A percentile compares a stretch with the other conserved stretches of the same genome.
phyloP scores from a whole-genome alignment of 176 grass and related monocot species.

The Saccharum spontaneum region DNA sequence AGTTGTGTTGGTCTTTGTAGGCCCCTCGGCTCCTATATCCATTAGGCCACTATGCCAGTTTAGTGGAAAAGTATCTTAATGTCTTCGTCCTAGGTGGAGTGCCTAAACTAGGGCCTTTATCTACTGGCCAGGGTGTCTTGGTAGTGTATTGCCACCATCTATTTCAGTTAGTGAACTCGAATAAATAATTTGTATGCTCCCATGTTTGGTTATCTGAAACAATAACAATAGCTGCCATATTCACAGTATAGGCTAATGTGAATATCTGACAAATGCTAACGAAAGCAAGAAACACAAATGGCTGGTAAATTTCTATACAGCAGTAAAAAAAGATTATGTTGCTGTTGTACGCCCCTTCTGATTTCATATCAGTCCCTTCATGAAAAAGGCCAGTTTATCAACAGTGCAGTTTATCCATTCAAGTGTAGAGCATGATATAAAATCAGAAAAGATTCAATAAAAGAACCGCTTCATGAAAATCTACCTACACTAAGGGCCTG shows the following conservation, averaged over 20 bases:
- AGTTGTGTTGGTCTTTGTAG: no score
- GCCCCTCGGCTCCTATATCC: no score
- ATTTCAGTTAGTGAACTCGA: no score
- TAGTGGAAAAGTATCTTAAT: no score
- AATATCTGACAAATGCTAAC: not conserved
- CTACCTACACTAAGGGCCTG: not conserved
- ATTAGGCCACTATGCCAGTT: no score
- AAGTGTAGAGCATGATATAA: not conserved
- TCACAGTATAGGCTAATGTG: not conserved
- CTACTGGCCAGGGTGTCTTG: no score
- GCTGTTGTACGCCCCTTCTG: not conserved
- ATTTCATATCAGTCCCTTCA: not conserved
- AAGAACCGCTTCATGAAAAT: not conserved
- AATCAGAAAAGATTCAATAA: not conserved
- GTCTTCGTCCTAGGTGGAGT: no score
- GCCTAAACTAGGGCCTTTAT: no score
- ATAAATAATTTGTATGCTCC: no score
- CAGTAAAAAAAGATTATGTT: not conserved
- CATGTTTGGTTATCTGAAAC: not conserved
- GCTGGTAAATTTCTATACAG: not conserved
- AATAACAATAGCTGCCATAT: not conserved
- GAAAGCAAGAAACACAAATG: not conserved
- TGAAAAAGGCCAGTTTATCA: constrained; percentile 4
- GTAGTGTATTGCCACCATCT: no score
- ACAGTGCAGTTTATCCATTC: not conserved